phyloP scores from a whole-genome alignment of 345 rosid species.

The Salix exigua region DNA sequence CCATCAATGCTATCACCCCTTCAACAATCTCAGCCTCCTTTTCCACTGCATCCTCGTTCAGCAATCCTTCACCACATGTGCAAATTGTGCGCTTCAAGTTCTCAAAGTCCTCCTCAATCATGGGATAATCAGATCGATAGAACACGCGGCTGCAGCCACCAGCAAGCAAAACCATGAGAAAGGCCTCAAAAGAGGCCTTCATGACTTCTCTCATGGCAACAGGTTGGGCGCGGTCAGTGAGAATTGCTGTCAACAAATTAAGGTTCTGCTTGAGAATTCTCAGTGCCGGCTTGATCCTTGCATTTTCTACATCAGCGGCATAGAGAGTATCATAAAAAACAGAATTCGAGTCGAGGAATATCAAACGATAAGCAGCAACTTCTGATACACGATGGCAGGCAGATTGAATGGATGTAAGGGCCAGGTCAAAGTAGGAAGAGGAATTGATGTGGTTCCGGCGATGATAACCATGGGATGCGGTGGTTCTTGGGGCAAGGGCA shows the following conservation, averaged over 20 bases:
- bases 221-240: slow-evolving; percentile 67
- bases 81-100: slow-evolving; percentile 62
- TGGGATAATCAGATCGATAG: slow-evolving; percentile 45
- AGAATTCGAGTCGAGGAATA: slow-evolving; percentile 68
- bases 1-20: slow-evolving; percentile 69
- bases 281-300: slow-evolving; percentile 61
- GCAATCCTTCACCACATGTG: slow-evolving; percentile 72
- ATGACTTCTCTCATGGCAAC: slow-evolving; percentile 72
- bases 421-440: slow-evolving; percentile 54
- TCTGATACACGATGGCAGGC: slow-evolving; percentile 83
- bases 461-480: slow-evolving; percentile 18
- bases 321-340: slow-evolving; percentile 74
- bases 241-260: slow-evolving; percentile 62
- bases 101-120: slow-evolving; percentile 67
- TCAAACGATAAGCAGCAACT: slow-evolving; percentile 79
- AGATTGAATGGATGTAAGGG: slow-evolving; percentile 54
- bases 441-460: slow-evolving; percentile 28
- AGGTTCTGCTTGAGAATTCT: slow-evolving; percentile 68
- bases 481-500: slow-evolving; percentile 51
- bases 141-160: slow-evolving; percentile 64
- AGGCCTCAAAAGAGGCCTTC: slow-evolving; percentile 75
- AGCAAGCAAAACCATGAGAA: slow-evolving; percentile 78
- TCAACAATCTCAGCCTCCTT: slow-evolving; percentile 71
- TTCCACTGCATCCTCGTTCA: slow-evolving; percentile 56
- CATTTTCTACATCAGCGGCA: slow-evolving; percentile 47